Evolutionary conservation across 371 early-diverging fungal genomes (phyloP).

Genomic region (Gilbertella persicaria): DNA sequence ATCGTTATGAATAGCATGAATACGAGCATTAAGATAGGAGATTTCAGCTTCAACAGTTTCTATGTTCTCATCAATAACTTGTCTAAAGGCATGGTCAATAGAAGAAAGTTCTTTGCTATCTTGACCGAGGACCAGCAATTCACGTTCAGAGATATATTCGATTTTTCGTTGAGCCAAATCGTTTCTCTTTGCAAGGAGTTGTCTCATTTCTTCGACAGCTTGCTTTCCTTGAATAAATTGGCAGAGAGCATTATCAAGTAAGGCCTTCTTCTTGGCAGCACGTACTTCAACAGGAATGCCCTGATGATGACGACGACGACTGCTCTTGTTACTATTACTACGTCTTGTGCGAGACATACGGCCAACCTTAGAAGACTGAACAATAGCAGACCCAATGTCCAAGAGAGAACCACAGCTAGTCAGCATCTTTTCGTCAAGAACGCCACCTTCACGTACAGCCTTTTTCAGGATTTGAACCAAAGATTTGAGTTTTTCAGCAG

Average conservation of each 20-base stretch:
- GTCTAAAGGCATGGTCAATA: slow-evolving; percentile 51
- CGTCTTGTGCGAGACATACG: slow-evolving; percentile 16
- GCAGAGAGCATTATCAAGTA: slow-evolving; percentile 56
- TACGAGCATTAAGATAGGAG: slow-evolving; percentile 67
- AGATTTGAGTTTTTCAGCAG: slow-evolving; percentile 56
- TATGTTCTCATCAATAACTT: slow-evolving; percentile 84
- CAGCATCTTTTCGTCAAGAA: slow-evolving; percentile 41
- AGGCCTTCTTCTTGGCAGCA: slow-evolving; percentile 50
- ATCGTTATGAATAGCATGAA: slow-evolving; percentile 70
- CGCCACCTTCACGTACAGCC: slow-evolving; percentile 48
- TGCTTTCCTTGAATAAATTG: slow-evolving; percentile 50
- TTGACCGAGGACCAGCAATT: slow-evolving; percentile 54
- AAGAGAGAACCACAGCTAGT: slow-evolving; percentile 26
- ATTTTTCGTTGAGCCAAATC: slow-evolving; percentile 62
- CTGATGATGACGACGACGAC: slow-evolving; percentile 1
- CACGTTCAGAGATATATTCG: slow-evolving; percentile 68
- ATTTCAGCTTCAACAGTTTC: slow-evolving; percentile 83
- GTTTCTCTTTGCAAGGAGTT: slow-evolving; percentile 50
- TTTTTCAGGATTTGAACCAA: slow-evolving; percentile 47
- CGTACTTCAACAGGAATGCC: slow-evolving; percentile 28
- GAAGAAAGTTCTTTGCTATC: slow-evolving; percentile 31
- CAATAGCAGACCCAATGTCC: slow-evolving; percentile 25
- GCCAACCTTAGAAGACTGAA: slow-evolving; percentile 14
- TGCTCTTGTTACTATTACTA: slow-evolving; percentile 3
- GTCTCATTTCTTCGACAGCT: slow-evolving; percentile 43